Percentiles rank a stretch among this genome's conserved stretches.
Conservation (phyloP, 768 basidiomycete species). For the Mycena crocata region DNA sequence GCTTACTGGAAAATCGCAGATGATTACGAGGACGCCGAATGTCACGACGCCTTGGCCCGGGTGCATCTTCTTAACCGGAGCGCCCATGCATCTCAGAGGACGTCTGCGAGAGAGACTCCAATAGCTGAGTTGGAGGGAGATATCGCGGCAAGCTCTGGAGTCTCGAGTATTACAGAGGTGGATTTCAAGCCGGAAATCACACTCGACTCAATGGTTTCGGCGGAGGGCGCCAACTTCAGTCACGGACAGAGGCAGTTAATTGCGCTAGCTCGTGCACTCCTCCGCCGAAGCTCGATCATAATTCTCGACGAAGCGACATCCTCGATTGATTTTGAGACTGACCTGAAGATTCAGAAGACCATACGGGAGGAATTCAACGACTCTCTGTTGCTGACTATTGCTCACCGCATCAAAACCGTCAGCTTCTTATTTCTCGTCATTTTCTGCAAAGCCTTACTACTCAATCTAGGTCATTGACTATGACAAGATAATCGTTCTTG, state of each 20-base stretch:
- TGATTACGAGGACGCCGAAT: constrained; percentile 88
- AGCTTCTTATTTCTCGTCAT: not conserved
- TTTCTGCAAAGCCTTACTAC: not conserved
- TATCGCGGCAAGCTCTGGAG: constrained; percentile 59
- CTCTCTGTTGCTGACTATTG: constrained; percentile 72
- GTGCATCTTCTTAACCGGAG: constrained; percentile 78
- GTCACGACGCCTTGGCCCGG: constrained; percentile 81
- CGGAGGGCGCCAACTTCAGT: constrained; percentile 91
- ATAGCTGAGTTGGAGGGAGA: no score
- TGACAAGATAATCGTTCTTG: constrained; percentile 66
- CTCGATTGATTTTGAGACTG: constrained; percentile 55
- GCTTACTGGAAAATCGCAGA: constrained; percentile 54
- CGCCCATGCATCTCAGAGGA: constrained; percentile 58
- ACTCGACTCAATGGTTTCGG: constrained; percentile 82
- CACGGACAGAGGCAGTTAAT: constrained; percentile 92
- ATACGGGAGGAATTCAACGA: constrained; percentile 87
- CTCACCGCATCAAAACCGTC: constrained; percentile 46
- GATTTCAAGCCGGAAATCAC: constrained; percentile 69
- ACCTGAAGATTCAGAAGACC: constrained; percentile 88
- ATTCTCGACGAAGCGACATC: constrained; percentile 82
- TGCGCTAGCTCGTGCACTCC: constrained; percentile 84
- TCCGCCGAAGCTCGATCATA: constrained; percentile 77
- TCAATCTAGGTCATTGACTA: constrained; percentile 54
- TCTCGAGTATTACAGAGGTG: constrained; percentile 61
- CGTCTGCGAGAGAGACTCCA: no score